A percentile compares a stretch with the other conserved stretches of the same genome.
Conservation (phyloP, 495 filamentous ascomycete genomes). For the Achaetomiella virescens region DNA sequence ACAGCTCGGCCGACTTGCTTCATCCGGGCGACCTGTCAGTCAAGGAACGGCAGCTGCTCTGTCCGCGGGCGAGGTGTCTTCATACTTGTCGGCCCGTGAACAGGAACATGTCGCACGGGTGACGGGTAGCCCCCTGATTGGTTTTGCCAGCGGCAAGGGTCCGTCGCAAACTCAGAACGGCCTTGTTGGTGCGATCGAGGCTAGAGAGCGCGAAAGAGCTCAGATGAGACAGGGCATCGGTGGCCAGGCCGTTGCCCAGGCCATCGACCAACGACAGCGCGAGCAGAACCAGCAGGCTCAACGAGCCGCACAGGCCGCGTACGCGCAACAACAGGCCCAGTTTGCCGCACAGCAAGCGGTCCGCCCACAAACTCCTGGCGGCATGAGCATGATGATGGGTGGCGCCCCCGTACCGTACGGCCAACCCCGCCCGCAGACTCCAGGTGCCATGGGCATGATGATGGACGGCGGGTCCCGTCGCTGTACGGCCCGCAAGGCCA, state of each 20-base stretch:
- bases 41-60: constrained; percentile 29
- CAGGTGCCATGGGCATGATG: constrained; percentile 4
- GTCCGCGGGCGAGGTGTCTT: constrained; percentile 49
- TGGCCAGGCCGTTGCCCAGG: constrained; percentile 68
- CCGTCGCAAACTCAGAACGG: constrained; percentile 49
- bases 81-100: constrained; percentile 80
- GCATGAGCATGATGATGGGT: neutral
- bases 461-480: neutral
- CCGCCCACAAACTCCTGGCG: constrained; percentile 10
- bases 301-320: constrained; percentile 26
- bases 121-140: constrained; percentile 76
- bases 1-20: constrained; percentile 33
- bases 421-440: constrained; percentile 1
- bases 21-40: constrained; percentile 24
- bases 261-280: constrained; percentile 69
- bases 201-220: constrained; percentile 65
- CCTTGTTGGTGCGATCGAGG: constrained; percentile 70
- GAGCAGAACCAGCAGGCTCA: constrained; percentile 45
- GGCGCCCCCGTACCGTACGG: neutral
- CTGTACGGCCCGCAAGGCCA: neutral
- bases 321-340: constrained; percentile 34
- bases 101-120: constrained; percentile 88
- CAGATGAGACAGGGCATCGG: constrained; percentile 65
- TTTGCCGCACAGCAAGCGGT: constrained; percentile 19
- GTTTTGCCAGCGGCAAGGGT: constrained; percentile 53